Percentiles rank a stretch among this genome's conserved stretches.
phyloP scores from a whole-genome alignment of 345 rosid species.

The Laguncularia racemosa region DNA sequence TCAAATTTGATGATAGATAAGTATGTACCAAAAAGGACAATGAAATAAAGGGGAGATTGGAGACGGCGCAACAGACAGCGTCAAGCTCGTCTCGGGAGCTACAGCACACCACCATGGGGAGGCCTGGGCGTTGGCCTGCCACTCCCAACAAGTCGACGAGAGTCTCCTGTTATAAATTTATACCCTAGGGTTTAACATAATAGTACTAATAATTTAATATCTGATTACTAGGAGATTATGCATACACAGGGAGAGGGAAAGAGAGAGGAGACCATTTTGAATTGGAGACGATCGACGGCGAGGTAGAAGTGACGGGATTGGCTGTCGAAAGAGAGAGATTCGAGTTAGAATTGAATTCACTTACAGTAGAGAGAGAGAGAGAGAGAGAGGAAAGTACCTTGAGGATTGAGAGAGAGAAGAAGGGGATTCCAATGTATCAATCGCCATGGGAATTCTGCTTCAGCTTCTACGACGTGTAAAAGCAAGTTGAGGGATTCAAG shows the following conservation, averaged over 20 bases:
- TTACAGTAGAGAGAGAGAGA: neutral
- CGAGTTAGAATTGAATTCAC: neutral
- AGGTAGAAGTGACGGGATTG: slow-evolving; percentile 75
- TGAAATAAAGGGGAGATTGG: slow-evolving; percentile 70
- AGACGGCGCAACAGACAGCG: slow-evolving; percentile 64
- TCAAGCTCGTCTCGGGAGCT: slow-evolving; percentile 93
- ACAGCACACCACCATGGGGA: slow-evolving; percentile 80
- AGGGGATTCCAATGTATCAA: slow-evolving; percentile 29
- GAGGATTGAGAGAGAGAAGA: slow-evolving; percentile 26
- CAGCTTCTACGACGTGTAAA: no score
- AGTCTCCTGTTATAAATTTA: slow-evolving; percentile 40
- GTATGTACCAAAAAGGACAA: slow-evolving; percentile 49
- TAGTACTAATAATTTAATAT: neutral
- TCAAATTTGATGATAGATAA: neutral
- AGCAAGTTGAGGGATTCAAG: no score
- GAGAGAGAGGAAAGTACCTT: slow-evolving; percentile 22
- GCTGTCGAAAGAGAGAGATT: slow-evolving; percentile 18
- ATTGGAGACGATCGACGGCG: slow-evolving; percentile 80
- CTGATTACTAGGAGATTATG: neutral
- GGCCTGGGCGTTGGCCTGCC: slow-evolving; percentile 55
- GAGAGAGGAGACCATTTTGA: slow-evolving; percentile 56
- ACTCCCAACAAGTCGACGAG: slow-evolving; percentile 60
- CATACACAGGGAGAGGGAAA: neutral
- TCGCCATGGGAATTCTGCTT: slow-evolving; percentile 2
- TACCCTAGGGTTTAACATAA: neutral